Evolutionary conservation across 2,329 filamentous ascomycete species (phyloP), one percentile per base, ranked within the genome.

Genomic region (Ophiostoma perfectum): DNA sequence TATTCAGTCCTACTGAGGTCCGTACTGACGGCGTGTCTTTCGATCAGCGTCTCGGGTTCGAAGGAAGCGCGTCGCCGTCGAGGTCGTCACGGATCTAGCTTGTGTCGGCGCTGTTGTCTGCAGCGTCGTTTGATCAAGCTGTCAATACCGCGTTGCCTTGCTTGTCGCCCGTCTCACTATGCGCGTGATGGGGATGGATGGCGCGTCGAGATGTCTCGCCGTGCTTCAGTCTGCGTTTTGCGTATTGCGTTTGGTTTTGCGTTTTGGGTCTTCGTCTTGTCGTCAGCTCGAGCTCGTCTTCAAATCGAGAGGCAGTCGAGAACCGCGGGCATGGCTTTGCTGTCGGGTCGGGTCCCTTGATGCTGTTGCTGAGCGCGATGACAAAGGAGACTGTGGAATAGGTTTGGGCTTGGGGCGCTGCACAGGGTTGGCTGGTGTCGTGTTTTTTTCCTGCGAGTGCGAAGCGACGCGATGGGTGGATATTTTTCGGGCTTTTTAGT

Each of bases 381-480:
- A 4, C 18, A 47, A 44, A 45, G 41, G 39, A 47, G 11, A 41
- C 16, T 6, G 41, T 42, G 14, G 36, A 16, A 8, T 63, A 0
- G 60, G 14, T 9, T 60, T 60, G 18, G n/a, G 55, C 11, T 38
- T 27, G 27, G 55, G 18, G 38, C 55, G 55, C 55, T 36, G 55
- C 36, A 38, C 58, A 63, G 39, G 18, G 55, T 62, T 62, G 55
- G 18, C 14, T 4, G 41, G 63, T 64, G 63, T 64, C 63, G 63
- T 64, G 63, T 64, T 64, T 64, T 63, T 63, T 64, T 63, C 39
- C 58, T 38, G 7, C 58, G 47, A 52, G 9, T 64, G 42, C 41
- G 49, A n/a, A 64, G 12, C 62, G 63, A 64, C 63, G 63, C 63
- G 63, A 64, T 64, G 41, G 16, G 63, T 64, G 63, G 63, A 18